phyloP scores from a whole-genome alignment of 1,284 basidiomycete genomes.

The Cerrena zonata region DNA sequence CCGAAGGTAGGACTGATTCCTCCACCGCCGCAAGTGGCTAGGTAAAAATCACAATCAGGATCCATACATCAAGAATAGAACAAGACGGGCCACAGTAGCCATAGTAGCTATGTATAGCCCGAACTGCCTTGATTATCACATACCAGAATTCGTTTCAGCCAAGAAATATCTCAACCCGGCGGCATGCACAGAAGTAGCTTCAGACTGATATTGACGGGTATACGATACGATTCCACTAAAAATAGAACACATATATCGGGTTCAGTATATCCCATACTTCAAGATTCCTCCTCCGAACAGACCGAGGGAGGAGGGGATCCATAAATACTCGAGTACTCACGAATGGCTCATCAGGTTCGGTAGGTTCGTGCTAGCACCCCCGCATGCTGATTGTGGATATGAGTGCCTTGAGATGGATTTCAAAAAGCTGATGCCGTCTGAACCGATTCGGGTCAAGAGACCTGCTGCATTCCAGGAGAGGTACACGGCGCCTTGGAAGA shows the following conservation, averaged over 20 bases:
- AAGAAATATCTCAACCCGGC: conserved; percentile 36
- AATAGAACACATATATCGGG: too few species aligned
- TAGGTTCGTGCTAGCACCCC: conserved; percentile 36
- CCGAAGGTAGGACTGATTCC: conserved; percentile 32
- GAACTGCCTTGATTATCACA: background rate
- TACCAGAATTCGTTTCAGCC: conserved; percentile 33
- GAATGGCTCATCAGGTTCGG: conserved; percentile 37
- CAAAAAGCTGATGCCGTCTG: conserved; percentile 27
- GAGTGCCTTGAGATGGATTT: conserved; percentile 38
- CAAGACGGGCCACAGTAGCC: too few species aligned
- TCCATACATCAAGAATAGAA: background rate
- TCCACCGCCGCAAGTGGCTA: conserved; percentile 41
- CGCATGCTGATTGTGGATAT: conserved; percentile 42
- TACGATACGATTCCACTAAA: conserved; percentile 35
- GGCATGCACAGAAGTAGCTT: conserved; percentile 33
- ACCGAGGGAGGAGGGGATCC: too few species aligned
- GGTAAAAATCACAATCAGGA: background rate
- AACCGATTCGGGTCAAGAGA: conserved; percentile 31
- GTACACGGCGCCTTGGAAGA: conserved; percentile 41
- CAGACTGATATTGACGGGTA: conserved; percentile 30
- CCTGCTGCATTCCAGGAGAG: conserved; percentile 36
- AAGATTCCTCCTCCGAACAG: background rate
- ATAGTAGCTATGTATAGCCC: background rate
- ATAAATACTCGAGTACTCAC: conserved; percentile 21
- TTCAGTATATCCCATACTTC: too few species aligned